phyloP scores from a whole-genome alignment of 2,329 filamentous ascomycete species.

The Leptographium procerum region DNA sequence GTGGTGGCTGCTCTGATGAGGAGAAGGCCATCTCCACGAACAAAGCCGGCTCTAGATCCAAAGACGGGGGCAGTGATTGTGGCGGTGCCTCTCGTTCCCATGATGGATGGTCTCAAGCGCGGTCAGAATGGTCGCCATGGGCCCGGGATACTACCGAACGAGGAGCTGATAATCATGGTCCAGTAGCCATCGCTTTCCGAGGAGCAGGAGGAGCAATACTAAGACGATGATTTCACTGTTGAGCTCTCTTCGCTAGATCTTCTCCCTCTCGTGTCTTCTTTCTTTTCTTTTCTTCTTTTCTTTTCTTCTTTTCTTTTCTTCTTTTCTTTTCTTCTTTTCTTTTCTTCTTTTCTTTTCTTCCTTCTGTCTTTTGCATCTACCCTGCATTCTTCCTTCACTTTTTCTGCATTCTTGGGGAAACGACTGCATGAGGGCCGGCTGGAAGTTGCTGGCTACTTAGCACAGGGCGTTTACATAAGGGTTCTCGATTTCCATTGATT shows the following conservation, averaged over 20 bases:
- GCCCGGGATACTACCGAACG: background rate
- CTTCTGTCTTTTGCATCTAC: background rate
- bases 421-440: background rate
- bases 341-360: background rate
- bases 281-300: background rate
- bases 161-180: background rate
- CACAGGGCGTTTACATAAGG: background rate
- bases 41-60: constrained; percentile 14
- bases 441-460: background rate
- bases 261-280: background rate
- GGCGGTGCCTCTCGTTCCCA: background rate
- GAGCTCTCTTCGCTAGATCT: background rate
- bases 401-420: background rate
- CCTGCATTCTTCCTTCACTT: background rate
- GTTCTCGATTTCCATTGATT: background rate
- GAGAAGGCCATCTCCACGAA: background rate
- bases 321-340: background rate
- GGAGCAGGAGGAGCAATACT: background rate
- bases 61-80: constrained; percentile 16
- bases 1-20: too few species aligned
- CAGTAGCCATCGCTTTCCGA: background rate
- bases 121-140: background rate
- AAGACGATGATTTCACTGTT: background rate
- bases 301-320: background rate
- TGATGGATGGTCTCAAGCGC: background rate